Conservation (phyloP, 176 grass and related monocot species). For the Oryza rufipogon region DNA sequence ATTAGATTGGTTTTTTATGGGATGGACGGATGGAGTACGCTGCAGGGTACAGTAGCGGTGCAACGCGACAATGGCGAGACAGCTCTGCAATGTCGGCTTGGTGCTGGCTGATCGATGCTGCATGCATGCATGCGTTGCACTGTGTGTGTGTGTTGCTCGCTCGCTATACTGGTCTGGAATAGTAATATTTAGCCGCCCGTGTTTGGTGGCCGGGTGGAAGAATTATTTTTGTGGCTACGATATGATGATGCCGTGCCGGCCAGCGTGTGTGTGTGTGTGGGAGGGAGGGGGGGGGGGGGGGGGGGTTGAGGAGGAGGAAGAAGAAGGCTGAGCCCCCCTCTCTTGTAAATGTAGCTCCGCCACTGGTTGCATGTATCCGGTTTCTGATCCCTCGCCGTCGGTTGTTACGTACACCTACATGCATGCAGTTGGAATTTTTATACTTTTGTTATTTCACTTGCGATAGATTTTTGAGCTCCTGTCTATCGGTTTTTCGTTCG, state of each 20-base stretch:
- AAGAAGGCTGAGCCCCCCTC: too few relatives aligned
- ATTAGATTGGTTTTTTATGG: too few relatives aligned
- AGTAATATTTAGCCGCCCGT: constrained; percentile 12
- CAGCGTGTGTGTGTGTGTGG: too few relatives aligned
- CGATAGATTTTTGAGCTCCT: too few relatives aligned
- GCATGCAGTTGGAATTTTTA: too few relatives aligned
- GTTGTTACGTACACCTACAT: background rate
- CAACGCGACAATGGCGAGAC: background rate
- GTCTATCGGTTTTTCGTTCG: too few relatives aligned
- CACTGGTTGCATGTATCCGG: too few relatives aligned
- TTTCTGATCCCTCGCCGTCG: background rate
- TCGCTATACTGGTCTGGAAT: background rate
- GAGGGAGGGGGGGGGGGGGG: too few relatives aligned
- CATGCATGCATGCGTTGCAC: background rate
- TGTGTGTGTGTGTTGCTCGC: background rate
- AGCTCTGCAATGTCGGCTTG: background rate
- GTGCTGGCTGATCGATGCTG: background rate
- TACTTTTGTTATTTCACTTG: too few relatives aligned
- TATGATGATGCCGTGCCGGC: background rate
- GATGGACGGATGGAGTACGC: too few relatives aligned
- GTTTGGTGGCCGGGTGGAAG: constrained; percentile 15
- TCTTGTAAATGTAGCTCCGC: too few relatives aligned
- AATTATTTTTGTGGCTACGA: background rate
- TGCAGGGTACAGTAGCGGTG: background rate
- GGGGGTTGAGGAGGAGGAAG: too few relatives aligned